Evolutionary conservation across 2,329 filamentous ascomycete genomes (phyloP).

Genomic region (Fulvia fulva): DNA sequence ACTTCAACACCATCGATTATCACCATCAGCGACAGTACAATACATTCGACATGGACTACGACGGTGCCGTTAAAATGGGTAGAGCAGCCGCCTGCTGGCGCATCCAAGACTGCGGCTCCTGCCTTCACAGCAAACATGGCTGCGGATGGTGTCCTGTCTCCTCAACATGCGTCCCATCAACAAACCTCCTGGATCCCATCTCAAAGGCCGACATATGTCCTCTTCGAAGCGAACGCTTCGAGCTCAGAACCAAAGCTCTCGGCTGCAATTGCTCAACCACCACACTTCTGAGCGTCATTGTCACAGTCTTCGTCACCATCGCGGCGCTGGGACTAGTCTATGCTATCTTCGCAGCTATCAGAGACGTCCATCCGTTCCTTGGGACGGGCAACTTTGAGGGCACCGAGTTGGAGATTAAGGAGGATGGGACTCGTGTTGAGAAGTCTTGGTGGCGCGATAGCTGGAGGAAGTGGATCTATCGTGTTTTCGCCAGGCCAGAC

Average conservation of each 20-base stretch:
- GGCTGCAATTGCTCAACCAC: constrained; percentile 47
- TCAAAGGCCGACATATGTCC: constrained; percentile 33
- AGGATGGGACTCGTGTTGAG: constrained; percentile 23
- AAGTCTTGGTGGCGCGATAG: constrained; percentile 22
- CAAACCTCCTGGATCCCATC: constrained; percentile 40
- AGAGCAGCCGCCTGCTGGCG: constrained; percentile 29
- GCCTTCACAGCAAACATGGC: constrained; percentile 25
- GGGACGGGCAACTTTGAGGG: constrained; percentile 28
- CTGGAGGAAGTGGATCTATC: constrained; percentile 13
- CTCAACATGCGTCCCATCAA: constrained; percentile 40
- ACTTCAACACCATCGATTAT: too few species aligned
- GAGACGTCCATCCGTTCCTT: constrained; percentile 24
- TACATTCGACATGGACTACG: not conserved
- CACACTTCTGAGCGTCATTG: constrained; percentile 42
- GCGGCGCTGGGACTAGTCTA: constrained; percentile 37
- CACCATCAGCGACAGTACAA: too few species aligned
- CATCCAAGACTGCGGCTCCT: constrained; percentile 31
- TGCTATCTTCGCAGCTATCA: constrained; percentile 19
- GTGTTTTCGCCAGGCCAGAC: constrained; percentile 11
- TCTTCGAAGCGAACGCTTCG: constrained; percentile 42
- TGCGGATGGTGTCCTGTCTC: constrained; percentile 46
- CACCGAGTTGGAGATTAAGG: constrained; percentile 30
- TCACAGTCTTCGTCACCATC: constrained; percentile 42
- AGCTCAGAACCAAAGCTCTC: constrained; percentile 42
- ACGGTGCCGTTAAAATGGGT: constrained; percentile 1